Evolutionary conservation across 2,329 filamentous ascomycete genomes (phyloP), one percentile per base, ranked within the genome.

Genomic region (Colletotrichum camelliae): DNA sequence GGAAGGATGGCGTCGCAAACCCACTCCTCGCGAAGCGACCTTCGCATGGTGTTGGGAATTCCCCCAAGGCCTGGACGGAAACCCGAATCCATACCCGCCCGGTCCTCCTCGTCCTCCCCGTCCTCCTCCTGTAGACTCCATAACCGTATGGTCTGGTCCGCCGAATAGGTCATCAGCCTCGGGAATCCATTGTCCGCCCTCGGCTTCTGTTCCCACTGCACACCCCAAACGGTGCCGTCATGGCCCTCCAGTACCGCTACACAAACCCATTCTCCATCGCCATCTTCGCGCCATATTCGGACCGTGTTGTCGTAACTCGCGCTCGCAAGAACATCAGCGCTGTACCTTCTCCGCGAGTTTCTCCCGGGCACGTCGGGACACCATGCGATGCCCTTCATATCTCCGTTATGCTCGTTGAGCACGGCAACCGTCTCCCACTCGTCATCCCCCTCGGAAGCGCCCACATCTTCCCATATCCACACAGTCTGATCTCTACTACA

Each of bases 381-480:
- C 97, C 97, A 99, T 4, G 93, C 92, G 2, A 99, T 95, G 78
- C 93, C 95, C 84, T 99, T 99, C 79, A 99, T 96, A 85, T 99
- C 97, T 27, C 95, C 96, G 62, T 96, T 94, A 83, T 99, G 97
- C 85, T 98, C 97, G 85, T 95, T 95, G 81, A 98, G 89, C 69
- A 98, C 96, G 0, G 96, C 97, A 18, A 98, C 93, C 2, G 97
- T 98, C 89, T 99, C 97, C 88, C 96, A 98, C 83, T 98, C 97
- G 83, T 98, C 96, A 71, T 98, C 96, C 18, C 93, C 94, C 79
- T 94, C 93, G 71, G 87, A 86, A 10, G 86, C 86, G 52, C 91
- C 91, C 70, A 98, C 91, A 83, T 98, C 97, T 85, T 99, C 97
- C 97, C 97, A 99, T 80, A 99, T 95, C 97, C 97, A 99, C 21